Conservation (phyloP, 768 basidiomycete genomes). For the Kwoniella newhampshirensis region DNA sequence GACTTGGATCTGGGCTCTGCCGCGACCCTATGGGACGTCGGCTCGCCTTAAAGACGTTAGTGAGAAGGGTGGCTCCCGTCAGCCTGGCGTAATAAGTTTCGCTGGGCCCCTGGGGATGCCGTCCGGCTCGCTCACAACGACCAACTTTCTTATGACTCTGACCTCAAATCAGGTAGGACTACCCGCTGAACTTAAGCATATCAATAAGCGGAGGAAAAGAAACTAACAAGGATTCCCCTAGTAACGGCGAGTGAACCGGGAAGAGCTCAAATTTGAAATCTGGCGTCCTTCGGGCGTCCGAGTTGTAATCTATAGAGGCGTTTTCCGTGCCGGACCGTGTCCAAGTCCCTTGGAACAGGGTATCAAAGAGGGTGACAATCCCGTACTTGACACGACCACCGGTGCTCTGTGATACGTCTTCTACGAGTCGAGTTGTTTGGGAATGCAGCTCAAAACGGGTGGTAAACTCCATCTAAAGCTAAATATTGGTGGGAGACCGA, state of each 20-base stretch:
- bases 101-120: conserved; percentile 17
- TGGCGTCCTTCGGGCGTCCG: conserved; percentile 64
- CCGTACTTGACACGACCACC: conserved; percentile 64
- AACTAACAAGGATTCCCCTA: conserved; percentile 87
- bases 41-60: conserved; percentile 59
- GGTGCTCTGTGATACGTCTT: conserved; percentile 69
- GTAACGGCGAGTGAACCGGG: conserved; percentile 83
- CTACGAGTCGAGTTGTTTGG: conserved; percentile 81
- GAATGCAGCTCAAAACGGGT: conserved; percentile 80
- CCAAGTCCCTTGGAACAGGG: conserved; percentile 77
- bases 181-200: conserved; percentile 86
- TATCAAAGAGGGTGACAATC: conserved; percentile 59
- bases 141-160: conserved; percentile 49
- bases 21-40: conserved; percentile 9
- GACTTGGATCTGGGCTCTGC: conserved; percentile 41
- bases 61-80: conserved; percentile 36
- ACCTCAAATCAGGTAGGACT: conserved; percentile 80
- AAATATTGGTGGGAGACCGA: conserved; percentile 79
- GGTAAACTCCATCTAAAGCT: conserved; percentile 83
- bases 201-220: conserved; percentile 88
- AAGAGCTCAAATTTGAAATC: conserved; percentile 82
- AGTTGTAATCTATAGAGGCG: conserved; percentile 79
- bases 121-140: conserved; percentile 40
- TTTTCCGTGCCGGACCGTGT: conserved; percentile 69
- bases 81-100: conserved; percentile 60